Evolutionary conservation across 202 grass and related monocot genomes (phyloP).

Genomic region (Setaria italica): DNA sequence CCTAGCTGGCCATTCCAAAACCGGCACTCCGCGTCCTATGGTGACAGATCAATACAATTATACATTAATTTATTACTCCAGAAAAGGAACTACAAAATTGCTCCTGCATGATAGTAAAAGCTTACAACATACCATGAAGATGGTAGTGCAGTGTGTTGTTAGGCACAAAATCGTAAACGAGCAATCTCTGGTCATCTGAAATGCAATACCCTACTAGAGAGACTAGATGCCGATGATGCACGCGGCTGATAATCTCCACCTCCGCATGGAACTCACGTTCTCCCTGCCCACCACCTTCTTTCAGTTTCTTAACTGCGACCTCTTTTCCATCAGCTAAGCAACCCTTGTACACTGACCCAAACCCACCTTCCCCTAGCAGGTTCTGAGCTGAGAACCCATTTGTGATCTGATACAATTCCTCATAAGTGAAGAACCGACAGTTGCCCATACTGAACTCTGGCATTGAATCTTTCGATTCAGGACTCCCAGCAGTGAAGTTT

Average conservation of each 20-base stretch:
- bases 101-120: constrained; percentile 10
- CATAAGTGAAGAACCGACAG: constrained; percentile 65
- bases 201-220: constrained; percentile 98
- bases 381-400: constrained; percentile 78
- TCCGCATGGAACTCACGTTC: constrained; percentile 96
- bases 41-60: constrained; percentile 20
- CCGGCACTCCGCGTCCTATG: constrained; percentile 60
- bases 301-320: constrained; percentile 88
- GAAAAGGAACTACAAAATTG: constrained; percentile 13
- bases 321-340: constrained; percentile 77
- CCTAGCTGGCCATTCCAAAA: constrained; percentile 92
- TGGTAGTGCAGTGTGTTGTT: constrained; percentile 89
- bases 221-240: constrained; percentile 95
- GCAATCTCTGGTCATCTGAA: constrained; percentile 70
- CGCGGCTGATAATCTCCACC: constrained; percentile 94
- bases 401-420: constrained; percentile 86
- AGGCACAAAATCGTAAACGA: constrained; percentile 94
- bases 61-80: neutral
- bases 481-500: constrained; percentile 62
- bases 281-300: constrained; percentile 75
- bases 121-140: constrained; percentile 75
- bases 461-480: constrained; percentile 53
- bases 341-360: constrained; percentile 93
- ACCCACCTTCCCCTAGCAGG: constrained; percentile 91
- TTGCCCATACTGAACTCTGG: constrained; percentile 74